phyloP scores from a whole-genome alignment of 2,329 filamentous ascomycete species.

The Cladophialophora immunda region DNA sequence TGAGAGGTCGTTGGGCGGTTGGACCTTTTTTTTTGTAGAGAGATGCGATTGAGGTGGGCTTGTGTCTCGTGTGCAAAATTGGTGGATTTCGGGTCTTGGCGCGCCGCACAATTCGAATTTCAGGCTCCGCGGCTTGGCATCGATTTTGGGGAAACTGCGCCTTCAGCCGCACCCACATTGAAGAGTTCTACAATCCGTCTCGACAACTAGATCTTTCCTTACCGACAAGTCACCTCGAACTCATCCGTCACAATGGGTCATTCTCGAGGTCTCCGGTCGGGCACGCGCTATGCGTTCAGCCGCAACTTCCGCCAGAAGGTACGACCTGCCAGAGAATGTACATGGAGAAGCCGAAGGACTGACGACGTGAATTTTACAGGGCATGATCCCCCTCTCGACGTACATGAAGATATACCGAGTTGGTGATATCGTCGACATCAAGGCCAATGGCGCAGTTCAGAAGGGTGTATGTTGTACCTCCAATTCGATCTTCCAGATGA shows the following conservation, averaged over 20 bases:
- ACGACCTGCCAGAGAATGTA: constrained; percentile 6
- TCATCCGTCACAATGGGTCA: constrained; percentile 70
- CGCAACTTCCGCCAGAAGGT: constrained; percentile 89
- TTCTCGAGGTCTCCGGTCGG: constrained; percentile 84
- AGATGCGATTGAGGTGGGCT: constrained; percentile 5
- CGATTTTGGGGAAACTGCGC: constrained; percentile 20
- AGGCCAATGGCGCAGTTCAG: constrained; percentile 97
- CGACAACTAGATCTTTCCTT: constrained; percentile 58
- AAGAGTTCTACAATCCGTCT: constrained; percentile 36
- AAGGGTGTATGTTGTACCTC: constrained; percentile 70
- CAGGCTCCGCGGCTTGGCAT: constrained; percentile 19
- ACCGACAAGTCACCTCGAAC: constrained; percentile 59
- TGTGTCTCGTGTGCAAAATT: constrained; percentile 20
- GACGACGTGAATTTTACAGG: constrained; percentile 47
- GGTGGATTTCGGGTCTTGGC: constrained; percentile 14
- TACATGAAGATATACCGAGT: constrained; percentile 82
- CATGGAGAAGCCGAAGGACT: constrained; percentile 8
- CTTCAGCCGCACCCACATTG: constrained; percentile 15
- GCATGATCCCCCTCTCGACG: constrained; percentile 90
- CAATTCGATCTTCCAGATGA: background rate
- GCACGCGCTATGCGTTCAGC: constrained; percentile 88
- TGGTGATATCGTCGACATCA: constrained; percentile 98
- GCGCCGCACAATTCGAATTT: constrained; percentile 24
- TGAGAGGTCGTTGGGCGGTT: constrained; percentile 37
- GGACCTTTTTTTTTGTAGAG: background rate